Evolutionary conservation across 73 alveolate species (phyloP).

Genomic region (Diophrys sp.): DNA sequence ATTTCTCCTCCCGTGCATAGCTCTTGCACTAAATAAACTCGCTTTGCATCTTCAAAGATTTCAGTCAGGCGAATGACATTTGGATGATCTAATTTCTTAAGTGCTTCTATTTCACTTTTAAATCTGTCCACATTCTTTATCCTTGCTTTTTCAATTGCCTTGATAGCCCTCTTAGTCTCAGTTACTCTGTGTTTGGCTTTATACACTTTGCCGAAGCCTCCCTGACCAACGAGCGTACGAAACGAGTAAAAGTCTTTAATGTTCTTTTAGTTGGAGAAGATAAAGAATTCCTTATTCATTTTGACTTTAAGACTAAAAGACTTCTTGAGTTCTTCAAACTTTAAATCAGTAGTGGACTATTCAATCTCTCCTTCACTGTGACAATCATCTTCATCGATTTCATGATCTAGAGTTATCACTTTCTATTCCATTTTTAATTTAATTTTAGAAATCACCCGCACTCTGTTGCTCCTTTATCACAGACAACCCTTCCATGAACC

Average conservation of each 20-base stretch:
- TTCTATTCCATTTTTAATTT: background rate
- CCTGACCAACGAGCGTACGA: slow-evolving; percentile 61
- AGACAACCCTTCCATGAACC: no score
- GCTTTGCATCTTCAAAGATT: slow-evolving; percentile 86
- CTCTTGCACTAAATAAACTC: slow-evolving; percentile 79
- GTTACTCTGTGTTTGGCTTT: slow-evolving; percentile 58
- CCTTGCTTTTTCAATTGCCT: slow-evolving; percentile 81
- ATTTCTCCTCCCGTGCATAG: slow-evolving; percentile 84
- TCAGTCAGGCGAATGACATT: slow-evolving; percentile 77
- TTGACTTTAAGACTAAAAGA: background rate
- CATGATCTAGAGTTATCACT: background rate
- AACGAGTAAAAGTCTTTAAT: background rate
- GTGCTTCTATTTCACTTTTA: slow-evolving; percentile 50
- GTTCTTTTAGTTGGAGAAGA: background rate
- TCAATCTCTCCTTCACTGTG: background rate
- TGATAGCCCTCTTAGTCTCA: slow-evolving; percentile 77
- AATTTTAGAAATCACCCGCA: no score
- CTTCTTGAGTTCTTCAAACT: background rate
- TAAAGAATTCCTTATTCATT: background rate
- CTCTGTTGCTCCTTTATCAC: no score
- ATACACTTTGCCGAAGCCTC: slow-evolving; percentile 66
- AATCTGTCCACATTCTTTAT: slow-evolving; percentile 67
- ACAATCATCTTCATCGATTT: background rate
- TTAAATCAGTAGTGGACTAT: background rate
- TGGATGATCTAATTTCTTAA: slow-evolving; percentile 76